phyloP scores from a whole-genome alignment of 2,329 filamentous ascomycete genomes.

The Aspergillus floridensis region DNA sequence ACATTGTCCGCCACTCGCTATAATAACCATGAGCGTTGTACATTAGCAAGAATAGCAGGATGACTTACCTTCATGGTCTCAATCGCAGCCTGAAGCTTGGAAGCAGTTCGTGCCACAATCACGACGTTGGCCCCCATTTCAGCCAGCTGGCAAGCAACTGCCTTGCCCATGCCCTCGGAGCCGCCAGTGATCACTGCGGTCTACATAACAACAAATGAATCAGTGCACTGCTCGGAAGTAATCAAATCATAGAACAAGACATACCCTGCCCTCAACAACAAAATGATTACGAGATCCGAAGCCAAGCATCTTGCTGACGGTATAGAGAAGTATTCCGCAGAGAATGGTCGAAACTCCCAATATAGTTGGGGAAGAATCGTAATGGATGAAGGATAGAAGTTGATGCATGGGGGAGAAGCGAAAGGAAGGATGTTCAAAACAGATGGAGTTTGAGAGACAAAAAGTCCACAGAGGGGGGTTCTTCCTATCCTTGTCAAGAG shows the following conservation, averaged over 20 bases:
- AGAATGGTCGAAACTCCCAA: slow-evolving; percentile 33
- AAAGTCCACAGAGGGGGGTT: neutral
- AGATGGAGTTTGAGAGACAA: neutral
- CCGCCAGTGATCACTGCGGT: slow-evolving; percentile 86
- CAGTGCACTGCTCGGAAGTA: neutral
- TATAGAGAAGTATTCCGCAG: slow-evolving; percentile 34
- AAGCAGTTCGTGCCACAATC: slow-evolving; percentile 73
- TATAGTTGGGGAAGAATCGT: slow-evolving; percentile 25
- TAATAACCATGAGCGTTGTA: slow-evolving; percentile 7
- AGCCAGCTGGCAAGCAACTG: slow-evolving; percentile 70
- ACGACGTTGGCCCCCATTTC: slow-evolving; percentile 82
- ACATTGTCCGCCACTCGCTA: slow-evolving; percentile 65
- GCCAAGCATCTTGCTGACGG: slow-evolving; percentile 40
- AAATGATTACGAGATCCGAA: slow-evolving; percentile 65
- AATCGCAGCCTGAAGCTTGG: slow-evolving; percentile 71
- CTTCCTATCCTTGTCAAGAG: slow-evolving; percentile 7
- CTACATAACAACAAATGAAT: slow-evolving; percentile 45
- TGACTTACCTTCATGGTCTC: slow-evolving; percentile 59
- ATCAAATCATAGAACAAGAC: slow-evolving; percentile 15
- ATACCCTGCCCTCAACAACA: slow-evolving; percentile 78
- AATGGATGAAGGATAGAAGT: slow-evolving; percentile 17
- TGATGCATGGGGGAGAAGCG: slow-evolving; percentile 23
- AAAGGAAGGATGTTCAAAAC: slow-evolving; percentile 9
- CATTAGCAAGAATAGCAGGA: neutral
- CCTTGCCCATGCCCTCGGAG: slow-evolving; percentile 87